Percentiles rank a stretch among this genome's conserved stretches.
These are phyloP conservation scores for Monosporozyma unispora DNA, from an alignment of 805 yeast genomes.

Conservation along the genomic window DNA sequence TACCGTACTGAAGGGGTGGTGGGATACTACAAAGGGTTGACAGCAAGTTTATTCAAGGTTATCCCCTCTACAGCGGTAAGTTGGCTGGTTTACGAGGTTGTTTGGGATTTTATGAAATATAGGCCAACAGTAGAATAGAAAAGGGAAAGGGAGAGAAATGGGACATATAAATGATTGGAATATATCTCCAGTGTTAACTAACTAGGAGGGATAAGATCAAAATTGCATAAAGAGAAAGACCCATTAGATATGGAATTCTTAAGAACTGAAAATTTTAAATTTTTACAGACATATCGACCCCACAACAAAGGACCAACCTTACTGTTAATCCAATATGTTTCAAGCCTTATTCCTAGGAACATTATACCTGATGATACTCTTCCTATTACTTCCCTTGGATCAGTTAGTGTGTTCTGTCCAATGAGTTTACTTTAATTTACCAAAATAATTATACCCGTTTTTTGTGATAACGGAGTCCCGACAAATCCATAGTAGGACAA, in stretches of 20 bases:
- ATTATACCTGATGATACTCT: too few relatives aligned
- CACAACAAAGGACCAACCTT: too few relatives aligned
- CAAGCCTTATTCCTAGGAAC: too few relatives aligned
- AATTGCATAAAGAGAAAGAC: too few relatives aligned
- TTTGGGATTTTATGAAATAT: constrained; percentile 19
- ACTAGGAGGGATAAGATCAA: too few relatives aligned
- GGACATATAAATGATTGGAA: too few relatives aligned
- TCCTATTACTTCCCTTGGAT: neutral
- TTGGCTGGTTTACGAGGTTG: constrained; percentile 77
- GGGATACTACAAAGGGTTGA: constrained; percentile 82
- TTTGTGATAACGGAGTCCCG: neutral
- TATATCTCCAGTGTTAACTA: too few relatives aligned
- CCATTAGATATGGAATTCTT: too few relatives aligned
- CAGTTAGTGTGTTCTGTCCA: neutral
- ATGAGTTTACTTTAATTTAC: neutral
- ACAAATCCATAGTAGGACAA: neutral
- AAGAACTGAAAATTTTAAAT: too few relatives aligned
- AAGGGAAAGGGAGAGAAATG: too few relatives aligned
- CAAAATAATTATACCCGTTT: neutral
- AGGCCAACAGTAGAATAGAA: neutral
- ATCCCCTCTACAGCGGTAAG: constrained; percentile 94
- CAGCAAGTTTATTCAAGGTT: constrained; percentile 70
- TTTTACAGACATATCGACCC: too few relatives aligned
- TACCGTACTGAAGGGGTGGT: constrained; percentile 58
- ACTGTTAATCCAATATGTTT: too few relatives aligned